Percentiles rank a stretch among this genome's conserved stretches.
Conservation (phyloP, 2,329 filamentous ascomycete genomes). For the Fusarium torulosum region DNA sequence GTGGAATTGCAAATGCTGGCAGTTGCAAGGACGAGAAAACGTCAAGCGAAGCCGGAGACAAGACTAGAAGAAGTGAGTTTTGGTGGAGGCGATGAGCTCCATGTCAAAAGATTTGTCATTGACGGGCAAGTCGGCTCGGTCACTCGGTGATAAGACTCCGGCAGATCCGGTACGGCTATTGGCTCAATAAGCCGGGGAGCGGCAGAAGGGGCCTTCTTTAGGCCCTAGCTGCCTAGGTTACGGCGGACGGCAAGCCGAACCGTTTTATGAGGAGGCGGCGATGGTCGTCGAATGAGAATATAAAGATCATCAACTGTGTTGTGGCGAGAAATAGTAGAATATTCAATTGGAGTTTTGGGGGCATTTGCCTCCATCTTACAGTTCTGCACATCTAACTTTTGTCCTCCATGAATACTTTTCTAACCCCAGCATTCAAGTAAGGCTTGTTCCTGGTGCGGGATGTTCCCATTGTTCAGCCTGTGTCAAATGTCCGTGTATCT, state of each 20-base stretch:
- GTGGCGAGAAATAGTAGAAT: slow-evolving; percentile 24
- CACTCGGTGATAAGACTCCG: slow-evolving; percentile 53
- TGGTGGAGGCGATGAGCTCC: slow-evolving; percentile 41
- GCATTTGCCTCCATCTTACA: neutral
- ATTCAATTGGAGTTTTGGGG: neutral
- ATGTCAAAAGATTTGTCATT: slow-evolving; percentile 54
- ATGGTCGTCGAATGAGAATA: neutral
- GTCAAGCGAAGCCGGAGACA: slow-evolving; percentile 37
- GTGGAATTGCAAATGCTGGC: slow-evolving; percentile 35
- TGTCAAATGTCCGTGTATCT: neutral
- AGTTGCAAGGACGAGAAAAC: slow-evolving; percentile 42
- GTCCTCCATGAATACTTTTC: neutral
- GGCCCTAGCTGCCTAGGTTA: slow-evolving; percentile 24
- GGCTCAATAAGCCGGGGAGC: slow-evolving; percentile 43
- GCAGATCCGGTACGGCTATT: slow-evolving; percentile 48
- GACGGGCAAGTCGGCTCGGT: slow-evolving; percentile 52
- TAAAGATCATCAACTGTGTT: slow-evolving; percentile 25
- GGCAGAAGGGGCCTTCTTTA: slow-evolving; percentile 30
- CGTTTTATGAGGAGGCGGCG: slow-evolving; percentile 20
- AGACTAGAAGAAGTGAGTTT: slow-evolving; percentile 42
- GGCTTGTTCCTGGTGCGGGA: neutral
- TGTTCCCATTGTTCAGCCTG: slow-evolving; percentile 3
- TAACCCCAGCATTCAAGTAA: neutral
- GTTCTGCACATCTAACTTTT: neutral
- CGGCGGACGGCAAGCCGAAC: slow-evolving; percentile 23